Evolutionary conservation across 2,329 filamentous ascomycete species (phyloP).

Genomic region (Pleomassaria siparia): DNA sequence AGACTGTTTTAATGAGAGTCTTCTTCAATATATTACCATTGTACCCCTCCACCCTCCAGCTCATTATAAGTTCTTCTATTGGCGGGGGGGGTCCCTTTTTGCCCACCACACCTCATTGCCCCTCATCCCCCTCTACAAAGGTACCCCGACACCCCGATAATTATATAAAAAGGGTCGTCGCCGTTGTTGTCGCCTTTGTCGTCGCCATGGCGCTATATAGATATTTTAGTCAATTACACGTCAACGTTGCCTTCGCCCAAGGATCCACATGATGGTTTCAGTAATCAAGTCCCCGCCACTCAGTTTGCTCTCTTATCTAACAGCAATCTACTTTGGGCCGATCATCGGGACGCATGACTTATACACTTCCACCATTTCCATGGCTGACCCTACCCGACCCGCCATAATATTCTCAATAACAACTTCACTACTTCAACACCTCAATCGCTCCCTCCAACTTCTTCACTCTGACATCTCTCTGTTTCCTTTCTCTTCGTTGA

Average conservation of each 20-base stretch:
- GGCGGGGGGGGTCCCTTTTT: too few species aligned
- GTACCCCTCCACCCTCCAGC: too few species aligned
- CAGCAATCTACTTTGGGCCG: conserved; percentile 30
- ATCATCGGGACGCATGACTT: conserved; percentile 27
- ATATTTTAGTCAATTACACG: too few species aligned
- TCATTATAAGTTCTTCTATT: too few species aligned
- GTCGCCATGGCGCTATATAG: neutral
- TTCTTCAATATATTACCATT: too few species aligned
- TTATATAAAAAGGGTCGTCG: neutral
- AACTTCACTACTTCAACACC: neutral
- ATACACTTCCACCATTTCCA: conserved; percentile 9
- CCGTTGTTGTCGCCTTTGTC: neutral
- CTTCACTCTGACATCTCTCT: conserved; percentile 4
- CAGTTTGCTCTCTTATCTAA: conserved; percentile 32
- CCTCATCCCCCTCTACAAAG: neutral
- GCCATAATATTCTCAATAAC: conserved; percentile 1
- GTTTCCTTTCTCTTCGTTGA: neutral
- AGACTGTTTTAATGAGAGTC: too few species aligned
- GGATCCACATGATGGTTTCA: neutral
- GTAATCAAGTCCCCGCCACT: neutral
- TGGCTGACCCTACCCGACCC: conserved; percentile 21
- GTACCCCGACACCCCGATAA: neutral
- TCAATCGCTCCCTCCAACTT: neutral
- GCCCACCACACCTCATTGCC: too few species aligned
- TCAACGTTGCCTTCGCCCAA: too few species aligned